These are phyloP conservation scores for Cutaneotrichosporon dermatis DNA, from an alignment of 1,284 basidiomycete species.

Conservation along the genomic window DNA sequence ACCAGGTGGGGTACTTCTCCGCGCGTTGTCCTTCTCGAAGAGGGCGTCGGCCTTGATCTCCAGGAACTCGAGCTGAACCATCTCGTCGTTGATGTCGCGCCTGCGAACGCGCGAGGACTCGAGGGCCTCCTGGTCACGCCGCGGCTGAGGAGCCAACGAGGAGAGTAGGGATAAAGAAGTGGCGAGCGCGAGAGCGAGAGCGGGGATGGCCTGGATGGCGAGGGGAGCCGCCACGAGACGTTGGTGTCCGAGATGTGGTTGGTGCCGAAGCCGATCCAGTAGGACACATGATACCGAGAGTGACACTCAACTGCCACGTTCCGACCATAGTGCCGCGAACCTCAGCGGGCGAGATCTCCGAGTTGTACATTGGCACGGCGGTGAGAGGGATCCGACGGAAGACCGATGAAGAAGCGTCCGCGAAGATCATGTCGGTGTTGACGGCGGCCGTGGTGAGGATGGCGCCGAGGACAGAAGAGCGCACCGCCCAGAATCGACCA, in stretches of 20 bases:
- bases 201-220: conserved; percentile 67
- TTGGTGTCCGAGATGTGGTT: conserved; percentile 54
- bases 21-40: conserved; percentile 47
- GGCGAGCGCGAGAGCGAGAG: conserved; percentile 44
- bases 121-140: conserved; percentile 67
- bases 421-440: conserved; percentile 22
- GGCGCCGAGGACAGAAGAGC: conserved; percentile 22
- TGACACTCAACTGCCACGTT: conserved; percentile 69
- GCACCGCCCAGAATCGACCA: conserved; percentile 27
- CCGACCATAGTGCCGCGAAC: conserved; percentile 69
- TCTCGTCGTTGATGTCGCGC: conserved; percentile 57
- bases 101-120: conserved; percentile 59
- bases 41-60: conserved; percentile 70
- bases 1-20: conserved; percentile 16
- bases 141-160: conserved; percentile 58
- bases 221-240: conserved; percentile 74
- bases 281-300: conserved; percentile 54
- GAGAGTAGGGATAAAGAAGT: conserved; percentile 54
- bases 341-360: conserved; percentile 59
- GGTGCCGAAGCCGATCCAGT: conserved; percentile 68
- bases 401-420: conserved; percentile 26
- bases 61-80: conserved; percentile 70
- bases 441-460: conserved; percentile 20
- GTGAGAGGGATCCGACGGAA: conserved; percentile 63
- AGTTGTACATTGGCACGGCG: conserved; percentile 61